phyloP scores from a whole-genome alignment of 768 basidiomycete genomes.

The Mycena polygramma region DNA sequence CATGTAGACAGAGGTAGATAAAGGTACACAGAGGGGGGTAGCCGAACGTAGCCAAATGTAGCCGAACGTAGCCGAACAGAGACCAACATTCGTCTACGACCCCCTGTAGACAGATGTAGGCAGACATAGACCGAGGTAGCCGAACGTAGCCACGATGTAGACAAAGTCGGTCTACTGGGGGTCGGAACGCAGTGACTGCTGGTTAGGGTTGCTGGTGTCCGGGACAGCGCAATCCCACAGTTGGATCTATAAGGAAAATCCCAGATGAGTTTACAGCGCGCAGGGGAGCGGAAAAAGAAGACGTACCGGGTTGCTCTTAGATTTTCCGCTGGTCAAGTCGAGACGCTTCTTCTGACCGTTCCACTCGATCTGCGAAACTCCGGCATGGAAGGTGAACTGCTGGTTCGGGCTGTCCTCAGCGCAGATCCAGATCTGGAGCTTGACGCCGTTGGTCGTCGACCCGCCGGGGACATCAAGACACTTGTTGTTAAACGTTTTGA shows the following conservation, averaged over 20 bases:
- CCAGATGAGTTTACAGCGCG: neutral
- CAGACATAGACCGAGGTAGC: too few relatives aligned
- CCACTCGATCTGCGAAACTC: neutral
- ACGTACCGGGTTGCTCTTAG: slow-evolving; percentile 6
- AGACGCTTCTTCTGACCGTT: slow-evolving; percentile 18
- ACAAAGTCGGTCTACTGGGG: too few relatives aligned
- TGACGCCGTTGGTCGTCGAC: slow-evolving; percentile 40
- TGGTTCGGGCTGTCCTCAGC: slow-evolving; percentile 24
- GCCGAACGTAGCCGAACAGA: too few relatives aligned
- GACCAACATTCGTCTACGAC: too few relatives aligned
- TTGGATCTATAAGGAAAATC: neutral
- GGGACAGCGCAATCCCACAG: neutral
- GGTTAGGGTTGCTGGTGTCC: neutral
- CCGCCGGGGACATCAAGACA: slow-evolving; percentile 43
- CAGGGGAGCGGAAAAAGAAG: neutral
- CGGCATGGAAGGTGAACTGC: slow-evolving; percentile 5
- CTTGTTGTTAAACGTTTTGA: slow-evolving; percentile 25
- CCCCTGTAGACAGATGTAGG: too few relatives aligned
- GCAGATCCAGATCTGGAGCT: slow-evolving; percentile 43
- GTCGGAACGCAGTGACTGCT: too few relatives aligned
- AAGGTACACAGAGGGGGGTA: too few relatives aligned
- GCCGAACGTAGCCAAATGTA: too few relatives aligned
- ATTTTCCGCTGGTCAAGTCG: slow-evolving; percentile 25
- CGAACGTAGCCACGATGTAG: too few relatives aligned
- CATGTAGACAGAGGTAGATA: too few relatives aligned